These are phyloP conservation scores for Thelephora terrestris DNA, from an alignment of 1,284 basidiomycete genomes.

Conservation along the genomic window DNA sequence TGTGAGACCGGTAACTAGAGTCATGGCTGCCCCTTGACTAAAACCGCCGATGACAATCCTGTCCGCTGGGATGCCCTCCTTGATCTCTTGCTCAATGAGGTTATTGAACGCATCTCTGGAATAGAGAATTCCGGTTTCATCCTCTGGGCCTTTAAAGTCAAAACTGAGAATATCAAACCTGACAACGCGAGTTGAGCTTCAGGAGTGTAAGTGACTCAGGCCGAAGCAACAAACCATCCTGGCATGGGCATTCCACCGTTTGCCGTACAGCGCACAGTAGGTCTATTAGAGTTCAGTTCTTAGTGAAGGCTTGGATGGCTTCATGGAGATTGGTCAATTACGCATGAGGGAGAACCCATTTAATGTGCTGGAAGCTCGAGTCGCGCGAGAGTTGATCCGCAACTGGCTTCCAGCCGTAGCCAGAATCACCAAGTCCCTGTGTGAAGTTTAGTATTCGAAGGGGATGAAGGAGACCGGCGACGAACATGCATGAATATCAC, in stretches of 20 bases:
- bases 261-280: constrained; percentile 48
- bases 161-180: constrained; percentile 66
- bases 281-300: constrained; percentile 35
- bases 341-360: constrained; percentile 78
- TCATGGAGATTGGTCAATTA: constrained; percentile 27
- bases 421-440: constrained; percentile 68
- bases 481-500: constrained; percentile 84
- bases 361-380: constrained; percentile 56
- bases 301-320: constrained; percentile 5
- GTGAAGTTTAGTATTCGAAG: not conserved
- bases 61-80: constrained; percentile 54
- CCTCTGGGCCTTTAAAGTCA: constrained; percentile 53
- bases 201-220: constrained; percentile 6
- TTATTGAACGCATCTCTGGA: constrained; percentile 53
- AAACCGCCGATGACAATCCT: constrained; percentile 81
- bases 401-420: constrained; percentile 70
- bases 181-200: constrained; percentile 3
- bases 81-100: constrained; percentile 68
- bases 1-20: constrained; percentile 63
- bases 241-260: constrained; percentile 64
- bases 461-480: constrained; percentile 6
- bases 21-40: constrained; percentile 79
- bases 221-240: constrained; percentile 42
- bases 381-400: constrained; percentile 50
- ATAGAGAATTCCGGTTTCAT: constrained; percentile 66